These are phyloP conservation scores for Coemansia sp. DNA, from an alignment of 192 early-diverging fungal genomes.

Conservation along the genomic window DNA sequence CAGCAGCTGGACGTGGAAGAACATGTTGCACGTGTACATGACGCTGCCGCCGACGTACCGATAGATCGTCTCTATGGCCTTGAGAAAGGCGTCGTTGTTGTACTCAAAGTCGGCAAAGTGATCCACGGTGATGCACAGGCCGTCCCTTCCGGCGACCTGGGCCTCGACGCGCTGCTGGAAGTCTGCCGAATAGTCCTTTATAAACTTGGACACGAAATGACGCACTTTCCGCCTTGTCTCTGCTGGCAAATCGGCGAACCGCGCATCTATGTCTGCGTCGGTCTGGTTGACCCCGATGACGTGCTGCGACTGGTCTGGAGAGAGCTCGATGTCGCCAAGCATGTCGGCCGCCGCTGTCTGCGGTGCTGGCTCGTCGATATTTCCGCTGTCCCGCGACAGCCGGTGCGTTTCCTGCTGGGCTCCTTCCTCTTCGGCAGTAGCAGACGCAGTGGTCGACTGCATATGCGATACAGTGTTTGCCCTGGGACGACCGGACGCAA, in stretches of 20 bases:
- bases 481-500: conserved; percentile 9
- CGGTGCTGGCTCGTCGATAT: conserved; percentile 13
- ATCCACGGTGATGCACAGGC: conserved; percentile 31
- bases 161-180: conserved; percentile 42
- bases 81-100: conserved; percentile 20
- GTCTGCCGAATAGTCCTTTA: conserved; percentile 25
- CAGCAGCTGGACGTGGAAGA: conserved; percentile 37
- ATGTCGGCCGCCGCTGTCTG: neutral
- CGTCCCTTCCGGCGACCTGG: conserved; percentile 20
- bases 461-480: conserved; percentile 28
- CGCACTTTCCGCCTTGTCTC: conserved; percentile 26
- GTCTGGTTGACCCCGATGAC: conserved; percentile 15
- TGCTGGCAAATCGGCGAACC: conserved; percentile 21
- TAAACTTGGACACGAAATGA: conserved; percentile 32
- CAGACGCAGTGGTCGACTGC: neutral
- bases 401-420: neutral
- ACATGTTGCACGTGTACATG: conserved; percentile 34
- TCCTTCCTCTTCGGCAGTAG: neutral
- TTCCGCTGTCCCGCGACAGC: conserved; percentile 31
- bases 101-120: conserved; percentile 28
- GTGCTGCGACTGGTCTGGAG: conserved; percentile 16
- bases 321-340: conserved; percentile 15
- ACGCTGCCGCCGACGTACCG: conserved; percentile 23
- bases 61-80: conserved; percentile 30
- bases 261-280: conserved; percentile 25